Conservation (phyloP, 2,329 filamentous ascomycete genomes). For the Claviceps sp. region DNA sequence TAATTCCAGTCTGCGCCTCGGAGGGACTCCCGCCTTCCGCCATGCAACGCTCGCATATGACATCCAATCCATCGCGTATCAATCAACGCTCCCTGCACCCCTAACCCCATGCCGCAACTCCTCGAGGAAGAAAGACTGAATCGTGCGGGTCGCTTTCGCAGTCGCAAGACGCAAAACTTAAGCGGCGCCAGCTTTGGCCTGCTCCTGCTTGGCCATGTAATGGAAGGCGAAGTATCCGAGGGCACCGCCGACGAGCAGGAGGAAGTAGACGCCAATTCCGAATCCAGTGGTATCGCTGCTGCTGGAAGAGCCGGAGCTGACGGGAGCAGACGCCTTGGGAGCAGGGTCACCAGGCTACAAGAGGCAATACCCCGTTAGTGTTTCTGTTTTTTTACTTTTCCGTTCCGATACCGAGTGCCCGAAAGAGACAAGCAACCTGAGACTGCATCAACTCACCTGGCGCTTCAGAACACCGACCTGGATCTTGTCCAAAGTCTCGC, state of each 20-base stretch:
- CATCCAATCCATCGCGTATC: background rate
- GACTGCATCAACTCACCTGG: slow-evolving; percentile 40
- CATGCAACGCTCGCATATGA: background rate
- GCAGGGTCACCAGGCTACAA: slow-evolving; percentile 61
- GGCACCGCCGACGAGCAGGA: slow-evolving; percentile 65
- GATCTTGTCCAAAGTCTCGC: slow-evolving; percentile 76
- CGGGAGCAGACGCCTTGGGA: slow-evolving; percentile 44
- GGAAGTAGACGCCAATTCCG: slow-evolving; percentile 68
- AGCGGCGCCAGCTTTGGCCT: slow-evolving; percentile 9
- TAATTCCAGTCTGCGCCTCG: background rate
- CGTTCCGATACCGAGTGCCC: background rate
- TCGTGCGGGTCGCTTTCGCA: background rate
- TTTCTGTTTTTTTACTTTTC: background rate
- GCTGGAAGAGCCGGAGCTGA: slow-evolving; percentile 35
- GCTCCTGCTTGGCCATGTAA: slow-evolving; percentile 48
- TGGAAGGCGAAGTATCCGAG: slow-evolving; percentile 73
- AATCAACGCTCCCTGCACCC: background rate
- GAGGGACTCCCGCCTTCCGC: background rate
- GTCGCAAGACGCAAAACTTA: background rate
- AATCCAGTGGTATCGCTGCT: slow-evolving; percentile 40
- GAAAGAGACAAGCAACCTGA: background rate
- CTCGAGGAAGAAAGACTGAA: background rate
- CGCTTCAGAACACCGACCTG: slow-evolving; percentile 69
- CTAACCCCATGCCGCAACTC: background rate
- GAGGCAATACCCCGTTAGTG: background rate